phyloP scores from a whole-genome alignment of 1,139 yeast genomes.

The Candida freyschussii region DNA sequence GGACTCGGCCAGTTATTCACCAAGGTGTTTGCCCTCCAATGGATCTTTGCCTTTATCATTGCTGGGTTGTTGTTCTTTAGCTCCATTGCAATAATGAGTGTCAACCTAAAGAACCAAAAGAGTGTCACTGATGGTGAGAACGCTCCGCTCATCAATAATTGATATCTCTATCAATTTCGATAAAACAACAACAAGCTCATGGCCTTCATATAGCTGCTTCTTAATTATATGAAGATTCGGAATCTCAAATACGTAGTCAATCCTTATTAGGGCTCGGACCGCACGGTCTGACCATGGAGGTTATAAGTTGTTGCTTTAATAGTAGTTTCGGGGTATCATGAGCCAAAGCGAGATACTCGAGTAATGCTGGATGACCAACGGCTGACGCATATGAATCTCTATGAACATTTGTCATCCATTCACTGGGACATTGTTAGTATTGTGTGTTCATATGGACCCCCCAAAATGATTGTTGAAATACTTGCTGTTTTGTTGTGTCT shows the following conservation, averaged over 20 bases:
- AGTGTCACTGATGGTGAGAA: conserved; percentile 20
- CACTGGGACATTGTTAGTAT: conserved; percentile 23
- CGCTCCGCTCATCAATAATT: conserved; percentile 27
- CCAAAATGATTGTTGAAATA: conserved; percentile 9
- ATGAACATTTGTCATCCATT: conserved; percentile 57
- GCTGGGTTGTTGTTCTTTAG: conserved; percentile 48
- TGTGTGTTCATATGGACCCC: conserved; percentile 1
- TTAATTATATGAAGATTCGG: no score
- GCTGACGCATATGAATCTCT: conserved; percentile 72
- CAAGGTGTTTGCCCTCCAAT: conserved; percentile 70
- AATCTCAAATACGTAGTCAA: neutral
- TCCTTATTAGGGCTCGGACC: conserved; percentile 23
- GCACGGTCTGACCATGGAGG: conserved; percentile 52
- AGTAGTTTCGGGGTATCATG: conserved; percentile 48
- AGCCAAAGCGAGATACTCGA: conserved; percentile 65
- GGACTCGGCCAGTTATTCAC: conserved; percentile 67
- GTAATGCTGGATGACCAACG: conserved; percentile 61
- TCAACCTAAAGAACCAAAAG: conserved; percentile 19
- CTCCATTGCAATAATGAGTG: conserved; percentile 41
- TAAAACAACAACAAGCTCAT: no score
- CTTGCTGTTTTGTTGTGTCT: conserved; percentile 51
- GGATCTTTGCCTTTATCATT: conserved; percentile 75
- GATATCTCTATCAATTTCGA: no score
- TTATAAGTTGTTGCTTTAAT: conserved; percentile 48
- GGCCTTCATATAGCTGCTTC: no score